A percentile compares a stretch with the other conserved stretches of the same genome.
These are phyloP conservation scores for Erucastrum elatum DNA, from an alignment of 345 rosid genomes.

Conservation along the genomic window DNA sequence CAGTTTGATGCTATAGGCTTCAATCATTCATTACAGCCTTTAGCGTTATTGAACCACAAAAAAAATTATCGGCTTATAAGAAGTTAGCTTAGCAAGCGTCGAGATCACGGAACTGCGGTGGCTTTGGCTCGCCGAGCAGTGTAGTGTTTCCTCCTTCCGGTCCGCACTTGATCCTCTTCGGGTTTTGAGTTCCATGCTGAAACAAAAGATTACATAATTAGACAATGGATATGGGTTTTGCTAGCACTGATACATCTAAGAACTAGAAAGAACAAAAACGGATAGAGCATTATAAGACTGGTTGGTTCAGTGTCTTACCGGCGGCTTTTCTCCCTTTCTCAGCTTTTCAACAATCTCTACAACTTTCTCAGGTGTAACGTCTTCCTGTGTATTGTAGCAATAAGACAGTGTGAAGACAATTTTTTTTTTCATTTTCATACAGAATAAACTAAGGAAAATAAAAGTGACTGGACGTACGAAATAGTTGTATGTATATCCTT, in stretches of 20 bases:
- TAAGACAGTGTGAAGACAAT: constrained; percentile 23
- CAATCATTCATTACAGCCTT: constrained; percentile 28
- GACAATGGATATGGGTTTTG: background rate
- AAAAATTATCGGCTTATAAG: background rate
- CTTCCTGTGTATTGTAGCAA: constrained; percentile 74
- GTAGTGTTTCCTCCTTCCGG: constrained; percentile 98
- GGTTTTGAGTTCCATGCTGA: constrained; percentile 94
- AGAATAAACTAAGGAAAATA: no score
- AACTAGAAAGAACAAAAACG: no score
- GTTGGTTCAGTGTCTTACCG: constrained; percentile 68
- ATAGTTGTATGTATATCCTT: constrained; percentile 92
- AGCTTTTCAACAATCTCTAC: constrained; percentile 89
- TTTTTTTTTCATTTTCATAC: no score
- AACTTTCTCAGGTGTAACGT: constrained; percentile 79
- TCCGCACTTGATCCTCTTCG: constrained; percentile 75
- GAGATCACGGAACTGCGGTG: constrained; percentile 90
- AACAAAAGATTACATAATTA: background rate
- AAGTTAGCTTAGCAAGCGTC: constrained; percentile 68
- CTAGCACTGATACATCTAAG: no score
- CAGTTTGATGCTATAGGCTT: constrained; percentile 31
- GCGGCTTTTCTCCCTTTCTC: constrained; percentile 86
- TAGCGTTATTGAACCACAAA: constrained; percentile 46
- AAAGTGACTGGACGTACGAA: constrained; percentile 54
- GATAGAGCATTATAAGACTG: no score
- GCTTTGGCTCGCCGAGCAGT: constrained; percentile 74